Evolutionary conservation across 2,329 filamentous ascomycete species (phyloP).

Genomic region (Metarhizium album): DNA sequence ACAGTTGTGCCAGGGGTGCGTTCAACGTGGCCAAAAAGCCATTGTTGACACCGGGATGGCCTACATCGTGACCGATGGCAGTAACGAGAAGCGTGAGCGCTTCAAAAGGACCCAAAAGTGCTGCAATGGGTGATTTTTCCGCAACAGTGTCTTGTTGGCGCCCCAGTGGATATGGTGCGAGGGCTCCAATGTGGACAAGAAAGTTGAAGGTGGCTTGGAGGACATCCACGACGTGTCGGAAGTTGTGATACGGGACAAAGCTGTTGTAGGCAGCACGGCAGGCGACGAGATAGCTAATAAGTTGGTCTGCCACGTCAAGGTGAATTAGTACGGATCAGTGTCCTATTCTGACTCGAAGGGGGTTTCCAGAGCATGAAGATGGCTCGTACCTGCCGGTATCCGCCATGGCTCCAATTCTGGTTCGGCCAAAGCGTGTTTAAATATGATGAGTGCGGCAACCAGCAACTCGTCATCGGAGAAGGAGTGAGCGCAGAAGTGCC

Average conservation of each 20-base stretch:
- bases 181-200: constrained; percentile 65
- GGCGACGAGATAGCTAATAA: constrained; percentile 77
- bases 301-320: constrained; percentile 47
- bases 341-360: not conserved
- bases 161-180: constrained; percentile 53
- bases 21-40: constrained; percentile 89
- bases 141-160: constrained; percentile 18
- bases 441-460: constrained; percentile 75
- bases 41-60: constrained; percentile 96
- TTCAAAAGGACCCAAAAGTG: constrained; percentile 75
- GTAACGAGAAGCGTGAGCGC: constrained; percentile 82
- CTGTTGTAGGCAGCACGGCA: constrained; percentile 91
- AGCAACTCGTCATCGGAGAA: constrained; percentile 86
- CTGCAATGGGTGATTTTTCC: constrained; percentile 55
- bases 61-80: constrained; percentile 96
- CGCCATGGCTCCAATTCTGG: constrained; percentile 73
- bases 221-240: constrained; percentile 93
- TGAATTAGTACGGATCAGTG: constrained; percentile 27
- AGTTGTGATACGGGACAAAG: constrained; percentile 97
- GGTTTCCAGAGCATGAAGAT: not conserved
- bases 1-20: constrained; percentile 84
- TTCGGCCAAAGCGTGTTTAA: constrained; percentile 76
- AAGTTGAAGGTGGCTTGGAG: constrained; percentile 90
- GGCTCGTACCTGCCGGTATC: constrained; percentile 58
- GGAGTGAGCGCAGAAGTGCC: constrained; percentile 84